phyloP scores from a whole-genome alignment of 208 protist genomes.

The Angomonas ambiguus region DNA sequence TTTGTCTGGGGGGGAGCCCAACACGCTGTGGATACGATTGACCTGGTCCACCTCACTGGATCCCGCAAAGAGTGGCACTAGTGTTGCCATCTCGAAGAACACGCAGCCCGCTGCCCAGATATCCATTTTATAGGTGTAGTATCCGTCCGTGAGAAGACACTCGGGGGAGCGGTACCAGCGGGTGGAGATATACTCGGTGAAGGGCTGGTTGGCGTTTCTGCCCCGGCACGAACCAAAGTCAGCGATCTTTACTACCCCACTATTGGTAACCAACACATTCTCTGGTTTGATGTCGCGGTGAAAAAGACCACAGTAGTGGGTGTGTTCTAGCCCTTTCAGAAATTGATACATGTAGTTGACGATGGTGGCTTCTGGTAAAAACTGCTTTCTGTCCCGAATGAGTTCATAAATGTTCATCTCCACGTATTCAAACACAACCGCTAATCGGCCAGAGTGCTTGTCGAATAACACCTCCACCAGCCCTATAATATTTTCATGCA shows the following conservation, averaged over 20 bases:
- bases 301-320: slow-evolving; percentile 89
- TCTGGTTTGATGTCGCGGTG: slow-evolving; percentile 97
- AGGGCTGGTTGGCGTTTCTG: slow-evolving; percentile 65
- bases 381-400: slow-evolving; percentile 88
- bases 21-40: slow-evolving; percentile 86
- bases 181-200: slow-evolving; percentile 93
- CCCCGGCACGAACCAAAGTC: slow-evolving; percentile 92
- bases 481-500: slow-evolving; percentile 94
- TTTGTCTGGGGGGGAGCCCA: slow-evolving; percentile 86
- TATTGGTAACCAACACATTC: slow-evolving; percentile 94
- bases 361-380: slow-evolving; percentile 82
- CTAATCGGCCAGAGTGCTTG: slow-evolving; percentile 84
- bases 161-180: slow-evolving; percentile 93
- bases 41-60: slow-evolving; percentile 81
- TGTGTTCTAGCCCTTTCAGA: slow-evolving; percentile 90
- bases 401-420: slow-evolving; percentile 98
- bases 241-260: slow-evolving; percentile 79
- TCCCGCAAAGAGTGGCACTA: slow-evolving; percentile 83
- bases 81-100: slow-evolving; percentile 77
- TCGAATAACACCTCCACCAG: slow-evolving; percentile 95
- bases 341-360: slow-evolving; percentile 88
- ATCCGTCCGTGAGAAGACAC: slow-evolving; percentile 85
- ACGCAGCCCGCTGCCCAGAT: slow-evolving; percentile 88
- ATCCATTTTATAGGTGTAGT: slow-evolving; percentile 92
- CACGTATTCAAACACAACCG: slow-evolving; percentile 97